Conservation (phyloP, 768 basidiomycete genomes). For the Boletus sp. region DNA sequence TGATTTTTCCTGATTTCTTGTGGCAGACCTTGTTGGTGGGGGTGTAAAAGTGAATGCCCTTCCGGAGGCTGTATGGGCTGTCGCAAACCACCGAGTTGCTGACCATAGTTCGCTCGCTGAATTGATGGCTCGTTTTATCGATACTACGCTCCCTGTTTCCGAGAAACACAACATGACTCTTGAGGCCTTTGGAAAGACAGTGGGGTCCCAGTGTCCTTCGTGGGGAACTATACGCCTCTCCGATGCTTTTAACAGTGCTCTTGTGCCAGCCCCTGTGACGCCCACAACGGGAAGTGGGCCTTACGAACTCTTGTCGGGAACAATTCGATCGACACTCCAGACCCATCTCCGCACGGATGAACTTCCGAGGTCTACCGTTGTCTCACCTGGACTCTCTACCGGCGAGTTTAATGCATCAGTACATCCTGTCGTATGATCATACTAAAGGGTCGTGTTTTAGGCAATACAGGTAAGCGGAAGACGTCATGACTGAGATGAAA, state of each 20-base stretch:
- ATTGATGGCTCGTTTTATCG: conserved; percentile 12
- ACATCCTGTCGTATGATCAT: background rate
- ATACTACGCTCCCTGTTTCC: conserved; percentile 8
- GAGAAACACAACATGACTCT: conserved; percentile 41
- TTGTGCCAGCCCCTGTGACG: conserved; percentile 44
- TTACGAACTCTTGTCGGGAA: conserved; percentile 41
- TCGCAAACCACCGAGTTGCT: conserved; percentile 36
- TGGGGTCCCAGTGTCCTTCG: conserved; percentile 24
- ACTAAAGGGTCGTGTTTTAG: conserved; percentile 11
- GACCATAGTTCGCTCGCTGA: conserved; percentile 27
- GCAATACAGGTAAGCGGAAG: conserved; percentile 22
- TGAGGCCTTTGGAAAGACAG: conserved; percentile 38
- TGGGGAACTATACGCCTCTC: conserved; percentile 38
- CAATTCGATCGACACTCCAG: conserved; percentile 40
- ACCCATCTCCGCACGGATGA: conserved; percentile 29
- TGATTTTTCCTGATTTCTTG: conserved; percentile 22
- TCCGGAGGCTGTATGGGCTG: conserved; percentile 39
- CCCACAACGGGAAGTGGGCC: conserved; percentile 37
- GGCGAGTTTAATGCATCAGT: conserved; percentile 4
- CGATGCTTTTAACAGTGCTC: conserved; percentile 34
- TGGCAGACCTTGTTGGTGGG: conserved; percentile 42
- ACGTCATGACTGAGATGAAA: conserved; percentile 15
- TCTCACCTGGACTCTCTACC: conserved; percentile 37
- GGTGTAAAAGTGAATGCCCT: conserved; percentile 47
- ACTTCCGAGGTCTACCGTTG: conserved; percentile 24